Evolutionary conservation across 805 yeast species (phyloP).

Genomic region (Starmera pachycereana): DNA sequence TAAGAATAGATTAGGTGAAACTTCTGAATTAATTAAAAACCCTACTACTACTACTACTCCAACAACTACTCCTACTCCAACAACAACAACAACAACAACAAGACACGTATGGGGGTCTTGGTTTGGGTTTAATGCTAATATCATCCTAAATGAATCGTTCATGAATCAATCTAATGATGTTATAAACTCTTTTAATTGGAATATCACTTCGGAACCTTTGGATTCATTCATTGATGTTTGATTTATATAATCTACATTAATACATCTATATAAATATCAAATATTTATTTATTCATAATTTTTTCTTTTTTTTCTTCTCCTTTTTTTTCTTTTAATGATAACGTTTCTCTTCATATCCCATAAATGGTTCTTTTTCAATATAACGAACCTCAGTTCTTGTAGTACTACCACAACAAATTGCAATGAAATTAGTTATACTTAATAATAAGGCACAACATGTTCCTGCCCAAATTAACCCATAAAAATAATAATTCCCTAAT

Average conservation of each 20-base stretch:
- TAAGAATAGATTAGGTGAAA: slow-evolving; percentile 51
- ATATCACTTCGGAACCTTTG: slow-evolving; percentile 53
- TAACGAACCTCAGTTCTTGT: slow-evolving; percentile 1
- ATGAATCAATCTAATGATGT: slow-evolving; percentile 30
- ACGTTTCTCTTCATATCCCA: slow-evolving; percentile 3
- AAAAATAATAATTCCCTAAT: slow-evolving; percentile 35
- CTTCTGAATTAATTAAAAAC: slow-evolving; percentile 29
- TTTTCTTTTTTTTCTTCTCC: too few species aligned
- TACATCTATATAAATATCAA: too few species aligned
- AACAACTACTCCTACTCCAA: slow-evolving; percentile 3
- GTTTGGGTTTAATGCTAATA: slow-evolving; percentile 53
- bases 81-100: slow-evolving; percentile 4
- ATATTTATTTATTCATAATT: too few species aligned
- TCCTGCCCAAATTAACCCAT: slow-evolving; percentile 58
- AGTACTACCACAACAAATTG: slow-evolving; percentile 32
- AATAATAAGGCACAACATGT: slow-evolving; percentile 36
- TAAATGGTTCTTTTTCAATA: slow-evolving; percentile 1
- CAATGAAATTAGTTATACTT: slow-evolving; percentile 21
- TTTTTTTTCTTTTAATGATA: not conserved
- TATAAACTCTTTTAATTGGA: slow-evolving; percentile 54
- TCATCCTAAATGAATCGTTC: slow-evolving; percentile 48
- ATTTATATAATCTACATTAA: too few species aligned
- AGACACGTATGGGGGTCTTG: slow-evolving; percentile 59
- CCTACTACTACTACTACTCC: slow-evolving; percentile 18
- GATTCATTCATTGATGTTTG: slow-evolving; percentile 25